phyloP scores from a whole-genome alignment of 306 rosid genomes.

The Medicago lupulina region DNA sequence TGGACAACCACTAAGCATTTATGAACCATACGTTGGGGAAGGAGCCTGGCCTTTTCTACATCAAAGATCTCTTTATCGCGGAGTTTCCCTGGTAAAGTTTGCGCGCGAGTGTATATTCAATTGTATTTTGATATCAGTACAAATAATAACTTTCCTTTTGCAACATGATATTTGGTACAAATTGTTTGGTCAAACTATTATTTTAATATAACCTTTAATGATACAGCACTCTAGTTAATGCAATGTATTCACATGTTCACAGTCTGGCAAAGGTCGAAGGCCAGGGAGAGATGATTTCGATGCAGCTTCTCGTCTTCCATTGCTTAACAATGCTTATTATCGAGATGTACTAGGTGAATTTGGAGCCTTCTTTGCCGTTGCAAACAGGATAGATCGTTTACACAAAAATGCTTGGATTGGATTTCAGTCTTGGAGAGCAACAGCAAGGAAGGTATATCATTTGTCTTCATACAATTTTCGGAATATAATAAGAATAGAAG shows the following conservation, averaged over 20 bases:
- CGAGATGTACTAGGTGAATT: slow-evolving; percentile 81
- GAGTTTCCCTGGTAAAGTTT: slow-evolving; percentile 85
- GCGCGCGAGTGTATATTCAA: not conserved
- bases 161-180: slow-evolving; percentile 22
- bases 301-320: slow-evolving; percentile 90
- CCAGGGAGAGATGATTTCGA: slow-evolving; percentile 81
- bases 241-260: slow-evolving; percentile 51
- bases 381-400: slow-evolving; percentile 83
- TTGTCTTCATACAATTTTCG: not conserved
- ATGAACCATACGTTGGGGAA: slow-evolving; percentile 94
- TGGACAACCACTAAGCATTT: slow-evolving; percentile 90
- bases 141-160: not conserved
- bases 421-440: slow-evolving; percentile 98
- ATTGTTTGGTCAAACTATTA: not conserved
- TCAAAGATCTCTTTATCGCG: slow-evolving; percentile 77
- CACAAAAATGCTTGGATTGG: slow-evolving; percentile 99
- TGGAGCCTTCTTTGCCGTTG: slow-evolving; percentile 93
- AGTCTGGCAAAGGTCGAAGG: slow-evolving; percentile 90
- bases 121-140: slow-evolving; percentile 9
- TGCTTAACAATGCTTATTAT: slow-evolving; percentile 77
- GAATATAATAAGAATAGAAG: slow-evolving; percentile 24
- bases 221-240: slow-evolving; percentile 4
- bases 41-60: slow-evolving; percentile 98
- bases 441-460: slow-evolving; percentile 80
- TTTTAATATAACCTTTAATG: slow-evolving; percentile 2